Conservation (phyloP, 352 stramenopile species). For the Globisporangium takayamanum region DNA sequence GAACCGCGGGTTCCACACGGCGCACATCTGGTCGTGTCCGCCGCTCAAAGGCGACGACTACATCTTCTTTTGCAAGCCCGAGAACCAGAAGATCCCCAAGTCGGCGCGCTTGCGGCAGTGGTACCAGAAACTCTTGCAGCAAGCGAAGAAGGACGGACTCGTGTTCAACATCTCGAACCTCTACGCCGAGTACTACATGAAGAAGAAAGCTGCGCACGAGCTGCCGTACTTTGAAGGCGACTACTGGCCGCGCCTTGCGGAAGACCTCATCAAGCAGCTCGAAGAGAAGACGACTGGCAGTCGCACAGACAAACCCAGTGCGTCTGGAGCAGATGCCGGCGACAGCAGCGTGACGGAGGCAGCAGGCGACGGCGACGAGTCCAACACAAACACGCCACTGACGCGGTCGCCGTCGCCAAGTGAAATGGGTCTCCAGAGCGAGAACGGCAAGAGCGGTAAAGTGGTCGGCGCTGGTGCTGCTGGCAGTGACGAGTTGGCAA, state of each 20-base stretch:
- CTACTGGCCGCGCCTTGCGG: conserved; percentile 97
- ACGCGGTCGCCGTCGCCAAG: conserved; percentile 44
- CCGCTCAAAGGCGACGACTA: conserved; percentile 86
- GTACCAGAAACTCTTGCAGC: conserved; percentile 80
- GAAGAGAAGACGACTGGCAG: conserved; percentile 85
- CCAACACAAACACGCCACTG: conserved; percentile 38
- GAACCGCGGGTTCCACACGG: conserved; percentile 81
- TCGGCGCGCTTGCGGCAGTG: conserved; percentile 77
- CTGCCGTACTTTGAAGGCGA: conserved; percentile 99
- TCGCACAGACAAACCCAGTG: conserved; percentile 20
- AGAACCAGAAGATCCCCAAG: conserved; percentile 89
- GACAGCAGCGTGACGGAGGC: conserved; percentile 7
- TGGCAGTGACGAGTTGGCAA: neutral
- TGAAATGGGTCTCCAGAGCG: conserved; percentile 25
- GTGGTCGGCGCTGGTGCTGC: neutral
- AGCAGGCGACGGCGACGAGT: conserved; percentile 18
- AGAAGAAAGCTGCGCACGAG: conserved; percentile 82
- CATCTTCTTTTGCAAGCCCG: conserved; percentile 88
- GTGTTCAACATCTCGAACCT: conserved; percentile 81
- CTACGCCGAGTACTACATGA: conserved; percentile 85
- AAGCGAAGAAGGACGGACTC: conserved; percentile 77
- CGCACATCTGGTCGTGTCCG: conserved; percentile 89
- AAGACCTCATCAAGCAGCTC: conserved; percentile 98
- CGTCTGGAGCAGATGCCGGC: conserved; percentile 6
- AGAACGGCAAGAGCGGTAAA: conserved; percentile 25